phyloP scores from a whole-genome alignment of 257 asterid species.

The Nyctanthes arbortristis region DNA sequence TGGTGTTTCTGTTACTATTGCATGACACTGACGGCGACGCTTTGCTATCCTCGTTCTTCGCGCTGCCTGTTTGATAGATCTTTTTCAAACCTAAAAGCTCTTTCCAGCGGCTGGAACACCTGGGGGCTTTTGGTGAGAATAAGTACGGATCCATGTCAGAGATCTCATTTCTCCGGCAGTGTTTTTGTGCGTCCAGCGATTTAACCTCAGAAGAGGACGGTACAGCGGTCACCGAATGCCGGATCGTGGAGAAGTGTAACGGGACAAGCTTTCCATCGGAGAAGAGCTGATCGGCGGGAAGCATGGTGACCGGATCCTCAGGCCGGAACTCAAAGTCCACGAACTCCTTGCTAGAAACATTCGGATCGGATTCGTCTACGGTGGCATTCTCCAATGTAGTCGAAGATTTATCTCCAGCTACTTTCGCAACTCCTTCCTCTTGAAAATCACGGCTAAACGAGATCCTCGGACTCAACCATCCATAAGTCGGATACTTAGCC shows the following conservation, averaged over 20 bases:
- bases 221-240: neutral
- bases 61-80: constrained; percentile 19
- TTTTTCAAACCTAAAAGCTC: constrained; percentile 45
- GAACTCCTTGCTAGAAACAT: constrained; percentile 17
- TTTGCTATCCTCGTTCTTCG: constrained; percentile 18
- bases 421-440: constrained; percentile 19
- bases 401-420: neutral
- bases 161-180: constrained; percentile 26
- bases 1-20: neutral
- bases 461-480: constrained; percentile 52
- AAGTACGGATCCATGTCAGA: constrained; percentile 29
- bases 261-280: constrained; percentile 45
- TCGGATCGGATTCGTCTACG: constrained; percentile 27
- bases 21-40: constrained; percentile 13
- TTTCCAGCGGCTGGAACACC: constrained; percentile 48
- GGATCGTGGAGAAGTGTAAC: constrained; percentile 25
- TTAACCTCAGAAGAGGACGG: neutral
- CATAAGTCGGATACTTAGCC: constrained; percentile 41
- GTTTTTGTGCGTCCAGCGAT: constrained; percentile 16
- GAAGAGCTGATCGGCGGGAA: constrained; percentile 53
- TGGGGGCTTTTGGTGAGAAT: constrained; percentile 50
- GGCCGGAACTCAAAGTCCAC: constrained; percentile 46
- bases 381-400: constrained; percentile 2
- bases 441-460: constrained; percentile 39
- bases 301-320: constrained; percentile 42